Base-by-base conservation (phyloP, 441 rosid species). In the Eutrema salsugineum region DNA sequence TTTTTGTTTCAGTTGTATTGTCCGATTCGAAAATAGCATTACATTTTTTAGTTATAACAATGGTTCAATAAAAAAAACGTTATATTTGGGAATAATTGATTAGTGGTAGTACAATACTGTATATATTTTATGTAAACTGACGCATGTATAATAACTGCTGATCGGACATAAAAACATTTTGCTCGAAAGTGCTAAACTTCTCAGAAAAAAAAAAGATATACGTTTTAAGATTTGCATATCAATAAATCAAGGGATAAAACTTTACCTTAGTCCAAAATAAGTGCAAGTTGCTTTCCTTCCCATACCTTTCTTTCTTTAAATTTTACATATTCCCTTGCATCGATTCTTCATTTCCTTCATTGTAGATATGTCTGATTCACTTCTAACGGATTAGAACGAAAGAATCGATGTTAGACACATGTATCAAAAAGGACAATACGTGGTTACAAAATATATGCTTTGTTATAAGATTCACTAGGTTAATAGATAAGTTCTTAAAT, bases 271-370 rank as follows among this genome's bases (percentile, higher is more conserved):
- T 61, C 56, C 33, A 50, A 51, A 51, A 63, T 57, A 40, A 46
- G 71, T 66, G 80, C 68, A 65, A 77, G 68, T 64, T 56, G 76
- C 63, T 66, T 66, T 76, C 56, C 5, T 42, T 70, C 61, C 35
- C 22, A 38, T 63, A 27, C 55, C 44, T 68, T 53, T 74, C 49
- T 11, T 67, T 51, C 59, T 63, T 62, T 76, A 46, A 50, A 11
- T 46, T 68, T 50, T 6, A n/a, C 17, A 33, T 32, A 60, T 42
- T 48, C 59, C n/a, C 17, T 9, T 28, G 35, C 36, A 57, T 56
- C 30, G 44, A 65, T 65, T 73, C 55, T 63, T 54, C 30, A 38
- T 20, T 44, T 42, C 54, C 63, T 55, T 67, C 72, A 15, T 9
- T 67, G 8, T 60, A 73, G 38, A 66, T 67, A 67, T 67, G 68